Base-by-base conservation (phyloP, 2,329 filamentous ascomycete species). In the Curvularia sp. region DNA sequence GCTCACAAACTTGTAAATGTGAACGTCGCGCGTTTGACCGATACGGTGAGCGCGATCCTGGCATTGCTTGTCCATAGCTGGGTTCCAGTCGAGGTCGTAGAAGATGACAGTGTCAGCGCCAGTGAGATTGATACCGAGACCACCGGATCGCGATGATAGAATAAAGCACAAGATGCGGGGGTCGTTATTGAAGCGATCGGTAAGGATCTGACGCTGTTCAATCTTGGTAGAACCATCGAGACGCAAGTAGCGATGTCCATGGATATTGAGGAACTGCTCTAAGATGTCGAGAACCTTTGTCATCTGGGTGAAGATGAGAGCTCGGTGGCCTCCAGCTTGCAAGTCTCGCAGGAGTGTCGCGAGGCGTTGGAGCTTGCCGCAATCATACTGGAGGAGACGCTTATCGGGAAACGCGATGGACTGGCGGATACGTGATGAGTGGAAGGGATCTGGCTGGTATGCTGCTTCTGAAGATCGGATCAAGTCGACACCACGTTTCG, bases 221-320 rank as follows among this genome's bases (percentile, higher is more conserved):
- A 98, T 90, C 74, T 96, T 96, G 22, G 95, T 98, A 5, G 92
- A 89, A n/a, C 95, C 95, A 73, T 99, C 95, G 4, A 99, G 86
- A 20, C 95, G 92, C 18, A 99, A 85, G 74, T 99, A 99, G 55
- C 96, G 95, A 80, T 98, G 92, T 0, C 94, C 94, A 70, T 99
- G 94, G 50, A 99, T 97, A 73, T 97, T 98, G 67, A 99, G 86
- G 74, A 99, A 99, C 67, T 95, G 93, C 76, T 99, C 95, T 2
- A 99, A 84, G 55, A 99, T 96, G 75, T 99, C 94, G 18, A 99
- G 84, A 46, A 98, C 95, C 76, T 96, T 97, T 47, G 95, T 98
- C 95, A 99, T 99, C 73, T 99, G 95, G 0, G 96, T 98, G 78
- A 99, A 99, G 75, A 99, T 99, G 50, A 99, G 83, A 9, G 93